Percentiles rank a stretch among this genome's conserved stretches.
These are phyloP conservation scores for Talaromyces piceae DNA, from an alignment of 2,329 filamentous ascomycete species.

Conservation along the genomic window DNA sequence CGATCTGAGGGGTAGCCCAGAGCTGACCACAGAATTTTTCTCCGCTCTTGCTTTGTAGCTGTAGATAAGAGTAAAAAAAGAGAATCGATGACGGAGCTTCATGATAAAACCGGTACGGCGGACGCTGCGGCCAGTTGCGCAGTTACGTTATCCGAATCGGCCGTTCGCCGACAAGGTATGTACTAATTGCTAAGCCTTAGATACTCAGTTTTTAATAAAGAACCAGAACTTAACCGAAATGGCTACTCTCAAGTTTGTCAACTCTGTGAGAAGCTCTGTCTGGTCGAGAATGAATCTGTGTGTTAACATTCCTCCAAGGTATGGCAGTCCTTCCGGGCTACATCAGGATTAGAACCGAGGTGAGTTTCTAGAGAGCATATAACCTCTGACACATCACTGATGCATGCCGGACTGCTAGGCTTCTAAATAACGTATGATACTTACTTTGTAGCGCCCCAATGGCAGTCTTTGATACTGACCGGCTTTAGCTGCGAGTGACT, in stretches of 20 bases:
- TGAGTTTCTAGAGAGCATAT: constrained; percentile 34
- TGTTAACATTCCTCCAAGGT: constrained; percentile 49
- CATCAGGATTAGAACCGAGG: constrained; percentile 85
- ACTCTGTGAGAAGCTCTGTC: constrained; percentile 44
- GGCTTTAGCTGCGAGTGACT: constrained; percentile 51
- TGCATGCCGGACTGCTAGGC: constrained; percentile 13
- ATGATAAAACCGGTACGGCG: not conserved
- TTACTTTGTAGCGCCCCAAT: not conserved
- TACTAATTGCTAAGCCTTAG: not conserved
- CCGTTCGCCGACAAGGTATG: not conserved
- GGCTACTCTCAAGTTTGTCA: constrained; percentile 55
- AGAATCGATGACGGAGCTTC: not conserved
- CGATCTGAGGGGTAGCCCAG: constrained; percentile 3
- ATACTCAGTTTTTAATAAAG: no score
- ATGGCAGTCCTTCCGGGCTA: constrained; percentile 74
- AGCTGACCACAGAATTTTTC: not conserved
- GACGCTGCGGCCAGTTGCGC: constrained; percentile 5
- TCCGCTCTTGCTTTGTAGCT: not conserved
- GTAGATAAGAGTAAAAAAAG: not conserved
- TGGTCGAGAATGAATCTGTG: not conserved
- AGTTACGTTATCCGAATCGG: not conserved
- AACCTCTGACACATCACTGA: not conserved
- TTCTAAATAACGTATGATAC: constrained; percentile 34
- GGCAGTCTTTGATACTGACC: not conserved
- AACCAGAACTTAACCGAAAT: no score